These are phyloP conservation scores for Aspergillus cavernicola DNA, from an alignment of 495 filamentous ascomycete genomes.

Conservation along the genomic window DNA sequence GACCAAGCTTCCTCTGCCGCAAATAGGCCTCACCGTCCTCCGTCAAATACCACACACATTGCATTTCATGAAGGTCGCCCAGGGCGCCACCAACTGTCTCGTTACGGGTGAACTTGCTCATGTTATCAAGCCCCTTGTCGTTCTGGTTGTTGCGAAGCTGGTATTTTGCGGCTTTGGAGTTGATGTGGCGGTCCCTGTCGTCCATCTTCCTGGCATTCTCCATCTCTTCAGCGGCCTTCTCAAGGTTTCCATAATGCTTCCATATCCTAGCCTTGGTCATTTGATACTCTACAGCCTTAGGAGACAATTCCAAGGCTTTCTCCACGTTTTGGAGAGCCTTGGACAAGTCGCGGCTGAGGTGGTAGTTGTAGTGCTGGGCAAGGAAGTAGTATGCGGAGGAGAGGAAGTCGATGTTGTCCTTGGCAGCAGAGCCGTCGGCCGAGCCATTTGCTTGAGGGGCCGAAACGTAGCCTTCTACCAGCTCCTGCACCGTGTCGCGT, in stretches of 20 bases:
- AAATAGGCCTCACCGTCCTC: conserved; percentile 91
- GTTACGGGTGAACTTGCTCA: conserved; percentile 92
- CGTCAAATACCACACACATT: conserved; percentile 94
- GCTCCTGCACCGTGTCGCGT: conserved; percentile 63
- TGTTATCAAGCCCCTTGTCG: conserved; percentile 76
- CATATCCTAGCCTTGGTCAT: conserved; percentile 94
- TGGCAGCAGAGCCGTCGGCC: conserved; percentile 41
- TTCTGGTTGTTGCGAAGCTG: conserved; percentile 89
- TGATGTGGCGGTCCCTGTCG: conserved; percentile 91
- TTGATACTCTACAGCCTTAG: conserved; percentile 82
- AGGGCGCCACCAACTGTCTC: conserved; percentile 85
- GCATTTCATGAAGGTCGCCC: conserved; percentile 94
- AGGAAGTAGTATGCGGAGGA: conserved; percentile 85
- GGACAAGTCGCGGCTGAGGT: conserved; percentile 74
- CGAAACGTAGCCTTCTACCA: conserved; percentile 76
- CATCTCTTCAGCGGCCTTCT: conserved; percentile 84
- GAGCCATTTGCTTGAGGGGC: conserved; percentile 43
- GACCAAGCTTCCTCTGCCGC: conserved; percentile 74
- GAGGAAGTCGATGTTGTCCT: conserved; percentile 56
- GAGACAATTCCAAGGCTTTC: conserved; percentile 69
- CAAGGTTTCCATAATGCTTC: conserved; percentile 81
- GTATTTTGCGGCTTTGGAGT: conserved; percentile 97
- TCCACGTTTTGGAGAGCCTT: conserved; percentile 82
- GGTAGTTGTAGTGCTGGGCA: conserved; percentile 94
- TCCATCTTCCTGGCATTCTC: conserved; percentile 81